These are phyloP conservation scores for Drechslerella coelobrocha DNA, from an alignment of 2,329 filamentous ascomycete genomes.

Conservation along the genomic window DNA sequence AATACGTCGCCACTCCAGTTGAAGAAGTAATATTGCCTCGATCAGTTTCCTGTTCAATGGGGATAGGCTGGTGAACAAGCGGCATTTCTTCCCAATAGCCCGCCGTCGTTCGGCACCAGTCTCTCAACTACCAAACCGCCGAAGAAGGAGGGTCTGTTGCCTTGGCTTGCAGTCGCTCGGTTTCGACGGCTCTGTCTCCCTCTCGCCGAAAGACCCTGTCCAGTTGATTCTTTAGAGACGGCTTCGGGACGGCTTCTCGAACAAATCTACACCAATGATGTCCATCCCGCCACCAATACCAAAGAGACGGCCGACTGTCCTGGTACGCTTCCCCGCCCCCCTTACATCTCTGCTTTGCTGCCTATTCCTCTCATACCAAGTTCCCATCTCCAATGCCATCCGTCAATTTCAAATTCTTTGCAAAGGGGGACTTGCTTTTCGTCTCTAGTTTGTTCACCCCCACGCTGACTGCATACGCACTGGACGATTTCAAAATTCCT, in stretches of 20 bases:
- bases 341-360: slow-evolving; percentile 41
- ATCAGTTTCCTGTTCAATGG: slow-evolving; percentile 12
- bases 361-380: slow-evolving; percentile 36
- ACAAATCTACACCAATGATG: slow-evolving; percentile 29
- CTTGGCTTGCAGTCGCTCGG: neutral
- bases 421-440: slow-evolving; percentile 37
- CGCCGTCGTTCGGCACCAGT: slow-evolving; percentile 19
- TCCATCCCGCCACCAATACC: slow-evolving; percentile 53
- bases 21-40: neutral
- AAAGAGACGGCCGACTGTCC: slow-evolving; percentile 68
- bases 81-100: slow-evolving; percentile 18
- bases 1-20: slow-evolving; percentile 3
- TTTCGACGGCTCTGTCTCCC: neutral
- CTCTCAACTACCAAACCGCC: slow-evolving; percentile 1
- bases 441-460: slow-evolving; percentile 54
- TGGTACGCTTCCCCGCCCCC: slow-evolving; percentile 60
- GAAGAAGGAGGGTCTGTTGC: neutral
- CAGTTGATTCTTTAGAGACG: neutral
- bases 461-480: neutral
- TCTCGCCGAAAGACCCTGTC: neutral
- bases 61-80: slow-evolving; percentile 17
- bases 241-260: neutral
- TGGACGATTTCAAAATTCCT: slow-evolving; percentile 41
- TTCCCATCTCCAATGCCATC: slow-evolving; percentile 39
- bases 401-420: slow-evolving; percentile 17